Percentiles rank a stretch among this genome's conserved stretches.
Evolutionary conservation across 1,139 yeast genomes (phyloP).

Genomic region (Magnusiomyces fungicola): DNA sequence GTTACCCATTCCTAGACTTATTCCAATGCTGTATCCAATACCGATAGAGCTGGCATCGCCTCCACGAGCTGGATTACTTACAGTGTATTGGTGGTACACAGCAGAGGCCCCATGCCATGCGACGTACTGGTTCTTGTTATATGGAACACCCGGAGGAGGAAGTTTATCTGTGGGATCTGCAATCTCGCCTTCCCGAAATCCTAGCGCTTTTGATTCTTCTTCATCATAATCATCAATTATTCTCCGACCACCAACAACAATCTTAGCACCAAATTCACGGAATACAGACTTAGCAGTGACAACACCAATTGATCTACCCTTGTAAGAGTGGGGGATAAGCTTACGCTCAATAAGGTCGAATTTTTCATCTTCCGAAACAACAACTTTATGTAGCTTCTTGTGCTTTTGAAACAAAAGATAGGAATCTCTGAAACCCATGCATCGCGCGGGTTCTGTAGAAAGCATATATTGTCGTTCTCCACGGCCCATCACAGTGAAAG

Average conservation of each 20-base stretch:
- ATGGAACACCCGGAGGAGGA: conserved; percentile 38
- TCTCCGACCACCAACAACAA: conserved; percentile 71
- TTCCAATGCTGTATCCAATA: neutral
- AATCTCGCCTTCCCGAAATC: conserved; percentile 69
- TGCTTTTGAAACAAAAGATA: conserved; percentile 87
- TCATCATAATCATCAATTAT: conserved; percentile 89
- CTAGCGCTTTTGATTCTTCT: conserved; percentile 57
- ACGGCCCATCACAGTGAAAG: conserved; percentile 68
- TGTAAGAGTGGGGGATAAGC: conserved; percentile 81
- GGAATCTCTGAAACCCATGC: conserved; percentile 91
- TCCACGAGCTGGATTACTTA: conserved; percentile 33
- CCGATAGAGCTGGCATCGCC: conserved; percentile 15
- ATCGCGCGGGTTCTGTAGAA: conserved; percentile 92
- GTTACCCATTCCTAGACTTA: conserved; percentile 1
- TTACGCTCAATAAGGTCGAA: conserved; percentile 75
- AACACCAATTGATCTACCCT: conserved; percentile 81
- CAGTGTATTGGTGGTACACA: conserved; percentile 35
- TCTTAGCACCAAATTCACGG: conserved; percentile 86
- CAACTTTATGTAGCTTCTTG: conserved; percentile 60
- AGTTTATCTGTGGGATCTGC: conserved; percentile 64
- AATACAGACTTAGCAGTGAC: conserved; percentile 88
- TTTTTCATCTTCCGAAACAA: conserved; percentile 71
- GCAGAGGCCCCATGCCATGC: conserved; percentile 47
- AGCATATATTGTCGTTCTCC: conserved; percentile 79
- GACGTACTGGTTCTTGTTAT: conserved; percentile 44